Percentiles rank a stretch among this genome's conserved stretches.
Evolutionary conservation across 441 rosid genomes (phyloP).

Genomic region (Syzygium malaccense): DNA sequence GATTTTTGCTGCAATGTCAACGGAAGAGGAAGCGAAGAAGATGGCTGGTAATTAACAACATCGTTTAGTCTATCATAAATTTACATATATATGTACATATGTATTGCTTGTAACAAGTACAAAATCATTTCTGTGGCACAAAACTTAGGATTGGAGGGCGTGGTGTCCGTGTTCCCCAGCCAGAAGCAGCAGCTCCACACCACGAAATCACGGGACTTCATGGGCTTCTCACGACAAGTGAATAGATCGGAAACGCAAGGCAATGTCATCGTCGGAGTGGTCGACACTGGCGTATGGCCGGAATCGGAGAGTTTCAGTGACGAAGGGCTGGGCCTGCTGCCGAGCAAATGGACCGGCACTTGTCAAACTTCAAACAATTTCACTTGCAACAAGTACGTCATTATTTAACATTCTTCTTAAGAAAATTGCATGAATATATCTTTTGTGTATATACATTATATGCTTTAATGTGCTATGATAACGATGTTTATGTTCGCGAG

Average conservation of each 20-base stretch:
- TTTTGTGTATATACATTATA: too few species aligned
- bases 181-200: slow-evolving; percentile 45
- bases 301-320: slow-evolving; percentile 5
- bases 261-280: slow-evolving; percentile 23
- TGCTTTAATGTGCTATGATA: too few species aligned
- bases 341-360: slow-evolving; percentile 26
- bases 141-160: slow-evolving; percentile 28
- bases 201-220: slow-evolving; percentile 43
- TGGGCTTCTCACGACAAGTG: background rate
- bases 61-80: too few species aligned
- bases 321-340: slow-evolving; percentile 21
- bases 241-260: slow-evolving; percentile 12
- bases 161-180: slow-evolving; percentile 50
- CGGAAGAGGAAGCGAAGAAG: slow-evolving; percentile 19
- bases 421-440: too few species aligned
- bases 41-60: slow-evolving; percentile 15
- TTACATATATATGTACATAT: too few species aligned
- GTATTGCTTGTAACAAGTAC: too few species aligned
- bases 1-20: slow-evolving; percentile 39
- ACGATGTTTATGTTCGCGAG: too few species aligned
- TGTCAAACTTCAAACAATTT: slow-evolving; percentile 29
- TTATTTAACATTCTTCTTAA: too few species aligned
- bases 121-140: background rate
- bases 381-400: slow-evolving; percentile 38
- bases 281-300: slow-evolving; percentile 43